Evolutionary conservation across 352 stramenopile species (phyloP).

Genomic region (Globisporangium middletonii): DNA sequence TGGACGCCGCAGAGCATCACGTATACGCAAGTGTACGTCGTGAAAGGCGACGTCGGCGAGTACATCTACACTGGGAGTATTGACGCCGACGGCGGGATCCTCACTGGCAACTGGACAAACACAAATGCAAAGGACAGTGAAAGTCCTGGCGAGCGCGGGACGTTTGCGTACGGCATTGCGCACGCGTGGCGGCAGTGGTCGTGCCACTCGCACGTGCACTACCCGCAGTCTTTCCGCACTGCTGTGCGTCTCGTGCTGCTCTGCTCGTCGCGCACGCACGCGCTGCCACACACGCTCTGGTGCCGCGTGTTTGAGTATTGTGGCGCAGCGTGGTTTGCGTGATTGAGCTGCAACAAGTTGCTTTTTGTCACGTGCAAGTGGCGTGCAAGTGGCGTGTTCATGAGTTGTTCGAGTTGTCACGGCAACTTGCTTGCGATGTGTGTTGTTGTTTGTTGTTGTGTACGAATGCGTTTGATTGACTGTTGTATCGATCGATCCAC

Average conservation of each 20-base stretch:
- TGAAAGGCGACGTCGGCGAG: slow-evolving; percentile 47
- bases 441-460: too few relatives aligned
- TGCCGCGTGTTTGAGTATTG: slow-evolving; percentile 50
- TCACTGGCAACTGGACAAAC: slow-evolving; percentile 48
- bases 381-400: background rate
- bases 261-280: slow-evolving; percentile 33
- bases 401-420: background rate
- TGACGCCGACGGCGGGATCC: slow-evolving; percentile 29
- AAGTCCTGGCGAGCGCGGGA: slow-evolving; percentile 42
- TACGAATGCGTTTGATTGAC: too few relatives aligned
- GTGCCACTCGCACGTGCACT: slow-evolving; percentile 31
- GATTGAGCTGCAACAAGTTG: too few relatives aligned
- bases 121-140: slow-evolving; percentile 22
- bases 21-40: slow-evolving; percentile 55
- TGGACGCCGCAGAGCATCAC: slow-evolving; percentile 29
- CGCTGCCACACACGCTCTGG: slow-evolving; percentile 44
- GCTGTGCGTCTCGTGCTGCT: slow-evolving; percentile 35
- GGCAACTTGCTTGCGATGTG: too few relatives aligned
- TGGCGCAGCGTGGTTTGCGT: slow-evolving; percentile 43
- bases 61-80: slow-evolving; percentile 45
- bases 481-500: too few relatives aligned
- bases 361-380: background rate
- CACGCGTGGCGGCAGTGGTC: slow-evolving; percentile 39
- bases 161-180: slow-evolving; percentile 47
- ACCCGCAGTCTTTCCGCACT: slow-evolving; percentile 33